Conservation (phyloP, 2,329 filamentous ascomycete species). For the Aspergillus intermedius region DNA sequence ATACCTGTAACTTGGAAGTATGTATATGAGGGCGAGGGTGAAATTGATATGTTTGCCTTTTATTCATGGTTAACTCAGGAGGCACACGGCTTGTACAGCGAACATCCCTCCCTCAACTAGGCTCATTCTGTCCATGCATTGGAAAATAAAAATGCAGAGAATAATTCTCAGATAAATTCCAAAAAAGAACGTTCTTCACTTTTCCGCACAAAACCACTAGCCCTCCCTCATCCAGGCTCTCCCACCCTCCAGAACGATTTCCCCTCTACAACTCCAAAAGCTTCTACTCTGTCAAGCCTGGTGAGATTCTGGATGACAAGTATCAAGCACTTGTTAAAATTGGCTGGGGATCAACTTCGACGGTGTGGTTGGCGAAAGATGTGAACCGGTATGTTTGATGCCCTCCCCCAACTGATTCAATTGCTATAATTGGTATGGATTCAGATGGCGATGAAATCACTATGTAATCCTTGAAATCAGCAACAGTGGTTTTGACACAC, state of each 20-base stretch:
- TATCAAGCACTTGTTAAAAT: conserved; percentile 38
- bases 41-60: no score
- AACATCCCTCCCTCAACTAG: no score
- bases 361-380: conserved; percentile 40
- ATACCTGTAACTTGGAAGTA: no score
- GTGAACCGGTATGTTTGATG: conserved; percentile 14
- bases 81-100: no score
- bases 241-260: conserved; percentile 9
- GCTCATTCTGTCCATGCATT: no score
- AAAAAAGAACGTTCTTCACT: not conserved
- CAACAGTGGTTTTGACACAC: conserved; percentile 11
- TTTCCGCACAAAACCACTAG: not conserved
- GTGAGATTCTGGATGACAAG: conserved; percentile 30
- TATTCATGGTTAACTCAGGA: no score
- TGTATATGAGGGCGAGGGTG: no score
- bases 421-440: not conserved
- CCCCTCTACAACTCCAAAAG: conserved; percentile 29
- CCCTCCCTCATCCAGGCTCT: not conserved
- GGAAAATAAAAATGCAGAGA: no score
- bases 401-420: no score
- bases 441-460: conserved; percentile 9
- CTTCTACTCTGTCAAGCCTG: conserved; percentile 36
- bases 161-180: no score
- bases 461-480: conserved; percentile 23
- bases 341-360: conserved; percentile 38